Evolutionary conservation across 129 eudicot species (phyloP).

Genomic region (Artemisia argyi): DNA sequence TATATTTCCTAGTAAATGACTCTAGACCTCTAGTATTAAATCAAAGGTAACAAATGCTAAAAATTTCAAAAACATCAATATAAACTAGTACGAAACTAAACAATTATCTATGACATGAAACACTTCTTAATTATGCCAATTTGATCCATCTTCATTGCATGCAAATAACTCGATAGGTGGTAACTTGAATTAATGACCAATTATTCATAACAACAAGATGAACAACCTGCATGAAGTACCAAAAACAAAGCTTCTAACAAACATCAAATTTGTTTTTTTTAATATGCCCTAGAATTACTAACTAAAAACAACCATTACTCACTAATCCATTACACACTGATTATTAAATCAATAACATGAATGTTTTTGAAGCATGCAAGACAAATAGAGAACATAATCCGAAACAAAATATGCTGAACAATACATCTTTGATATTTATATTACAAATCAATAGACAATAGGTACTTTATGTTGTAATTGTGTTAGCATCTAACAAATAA

Average conservation of each 20-base stretch:
- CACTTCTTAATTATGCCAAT: no score
- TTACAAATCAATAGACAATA: background rate
- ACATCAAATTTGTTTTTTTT: background rate
- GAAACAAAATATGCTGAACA: conserved; percentile 8
- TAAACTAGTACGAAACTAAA: background rate
- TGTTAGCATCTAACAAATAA: background rate
- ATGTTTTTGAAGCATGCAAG: conserved; percentile 4
- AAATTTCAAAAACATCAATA: background rate
- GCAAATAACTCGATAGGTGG: no score
- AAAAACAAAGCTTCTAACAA: background rate
- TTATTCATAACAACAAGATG: background rate
- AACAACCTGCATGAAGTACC: background rate
- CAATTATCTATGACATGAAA: background rate
- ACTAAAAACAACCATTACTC: background rate
- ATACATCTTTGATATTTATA: background rate
- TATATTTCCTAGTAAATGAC: no score
- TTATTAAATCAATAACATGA: conserved; percentile 6
- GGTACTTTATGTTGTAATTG: background rate
- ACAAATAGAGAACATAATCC: background rate
- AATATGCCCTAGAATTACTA: no score
- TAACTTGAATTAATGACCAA: no score
- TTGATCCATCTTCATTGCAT: no score
- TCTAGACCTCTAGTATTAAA: no score
- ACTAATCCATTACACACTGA: background rate
- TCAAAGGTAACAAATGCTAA: background rate